Conservation (phyloP, 2,329 filamentous ascomycete genomes). For the Fusarium sp. region DNA sequence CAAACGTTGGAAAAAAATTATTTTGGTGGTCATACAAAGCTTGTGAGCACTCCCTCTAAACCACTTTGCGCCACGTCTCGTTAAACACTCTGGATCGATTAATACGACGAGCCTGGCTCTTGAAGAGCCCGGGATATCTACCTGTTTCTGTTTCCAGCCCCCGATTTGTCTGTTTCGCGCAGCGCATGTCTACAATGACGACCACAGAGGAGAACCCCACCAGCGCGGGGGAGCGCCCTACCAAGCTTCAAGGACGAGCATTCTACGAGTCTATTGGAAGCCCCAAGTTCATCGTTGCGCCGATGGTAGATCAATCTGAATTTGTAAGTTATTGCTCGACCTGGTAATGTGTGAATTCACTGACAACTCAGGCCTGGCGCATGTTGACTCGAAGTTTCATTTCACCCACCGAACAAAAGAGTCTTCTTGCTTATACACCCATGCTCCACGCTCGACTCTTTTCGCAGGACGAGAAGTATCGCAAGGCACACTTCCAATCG, state of each 20-base stretch:
- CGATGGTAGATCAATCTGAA: slow-evolving; percentile 98
- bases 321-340: slow-evolving; percentile 71
- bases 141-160: neutral
- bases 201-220: slow-evolving; percentile 28
- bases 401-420: slow-evolving; percentile 67
- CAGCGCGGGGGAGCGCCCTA: slow-evolving; percentile 27
- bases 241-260: slow-evolving; percentile 81
- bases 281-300: slow-evolving; percentile 89
- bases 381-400: slow-evolving; percentile 95
- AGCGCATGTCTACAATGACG: slow-evolving; percentile 47
- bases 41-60: neutral
- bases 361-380: slow-evolving; percentile 80
- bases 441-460: slow-evolving; percentile 97
- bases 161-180: neutral
- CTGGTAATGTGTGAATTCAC: neutral
- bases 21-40: neutral
- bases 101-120: slow-evolving; percentile 29
- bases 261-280: slow-evolving; percentile 97
- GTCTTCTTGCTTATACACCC: slow-evolving; percentile 87
- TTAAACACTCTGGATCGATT: slow-evolving; percentile 37
- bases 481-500: slow-evolving; percentile 83
- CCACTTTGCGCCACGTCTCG: neutral
- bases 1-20: neutral
- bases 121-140: slow-evolving; percentile 36
- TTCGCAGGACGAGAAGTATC: slow-evolving; percentile 77